A percentile compares a stretch with the other conserved stretches of the same genome.
These are phyloP conservation scores for Laburnicola sp. DNA, from an alignment of 2,329 filamentous ascomycete species.

Conservation along the genomic window DNA sequence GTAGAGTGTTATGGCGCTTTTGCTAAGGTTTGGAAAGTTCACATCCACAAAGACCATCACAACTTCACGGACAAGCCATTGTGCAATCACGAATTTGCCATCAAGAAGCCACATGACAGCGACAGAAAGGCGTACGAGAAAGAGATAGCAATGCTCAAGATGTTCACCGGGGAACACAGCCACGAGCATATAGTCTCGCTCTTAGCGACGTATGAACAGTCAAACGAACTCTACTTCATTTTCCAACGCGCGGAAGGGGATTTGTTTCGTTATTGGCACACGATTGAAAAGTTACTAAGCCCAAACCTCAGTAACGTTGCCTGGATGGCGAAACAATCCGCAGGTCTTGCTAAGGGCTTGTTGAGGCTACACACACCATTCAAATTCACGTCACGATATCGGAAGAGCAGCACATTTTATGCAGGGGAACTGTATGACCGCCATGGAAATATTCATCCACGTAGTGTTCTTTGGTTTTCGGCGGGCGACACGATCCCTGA, in stretches of 20 bases:
- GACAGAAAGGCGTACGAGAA: slow-evolving; percentile 12
- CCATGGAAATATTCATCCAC: too few relatives aligned
- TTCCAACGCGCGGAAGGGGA: slow-evolving; percentile 24
- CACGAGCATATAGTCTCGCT: slow-evolving; percentile 22
- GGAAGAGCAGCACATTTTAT: too few relatives aligned
- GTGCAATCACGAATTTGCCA: slow-evolving; percentile 13
- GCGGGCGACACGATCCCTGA: too few relatives aligned
- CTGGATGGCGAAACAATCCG: slow-evolving; percentile 22
- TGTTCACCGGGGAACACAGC: slow-evolving; percentile 14
- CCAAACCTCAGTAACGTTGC: slow-evolving; percentile 1
- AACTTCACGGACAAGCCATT: slow-evolving; percentile 10
- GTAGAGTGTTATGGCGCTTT: slow-evolving; percentile 10
- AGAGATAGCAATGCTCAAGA: slow-evolving; percentile 15
- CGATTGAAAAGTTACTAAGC: background rate
- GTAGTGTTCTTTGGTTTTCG: too few relatives aligned
- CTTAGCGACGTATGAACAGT: slow-evolving; percentile 24
- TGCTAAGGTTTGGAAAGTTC: slow-evolving; percentile 19
- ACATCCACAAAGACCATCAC: slow-evolving; percentile 20
- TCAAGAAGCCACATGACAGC: slow-evolving; percentile 16
- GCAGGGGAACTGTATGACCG: too few relatives aligned
- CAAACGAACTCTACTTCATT: slow-evolving; percentile 18
- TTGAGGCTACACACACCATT: slow-evolving; percentile 14
- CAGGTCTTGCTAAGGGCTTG: slow-evolving; percentile 19
- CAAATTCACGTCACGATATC: slow-evolving; percentile 3
- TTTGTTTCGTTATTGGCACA: slow-evolving; percentile 17